Evolutionary conservation across 1,284 basidiomycete species (phyloP).

Genomic region (Trametes polyzona): DNA sequence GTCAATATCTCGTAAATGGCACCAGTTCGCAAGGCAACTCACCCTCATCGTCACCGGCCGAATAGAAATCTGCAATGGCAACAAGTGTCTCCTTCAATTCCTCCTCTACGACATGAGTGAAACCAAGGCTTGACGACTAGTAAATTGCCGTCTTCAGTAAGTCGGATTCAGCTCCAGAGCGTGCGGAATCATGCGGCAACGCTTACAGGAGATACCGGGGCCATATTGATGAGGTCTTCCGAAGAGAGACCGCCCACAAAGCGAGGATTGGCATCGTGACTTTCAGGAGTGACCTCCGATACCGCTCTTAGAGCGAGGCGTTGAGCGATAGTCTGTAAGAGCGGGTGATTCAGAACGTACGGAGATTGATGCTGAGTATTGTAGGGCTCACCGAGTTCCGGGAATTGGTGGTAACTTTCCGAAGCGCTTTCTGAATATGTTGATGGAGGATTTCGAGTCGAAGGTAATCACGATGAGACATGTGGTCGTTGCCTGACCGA

Average conservation of each 20-base stretch:
- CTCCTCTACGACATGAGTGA: neutral
- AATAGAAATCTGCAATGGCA: slow-evolving; percentile 15
- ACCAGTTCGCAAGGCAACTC: too few species aligned
- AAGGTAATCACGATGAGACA: slow-evolving; percentile 5
- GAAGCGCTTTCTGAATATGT: slow-evolving; percentile 14
- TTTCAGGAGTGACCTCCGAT: neutral
- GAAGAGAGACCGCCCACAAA: slow-evolving; percentile 15
- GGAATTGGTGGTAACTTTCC: neutral
- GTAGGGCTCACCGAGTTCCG: neutral
- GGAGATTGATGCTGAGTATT: neutral
- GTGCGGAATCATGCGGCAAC: neutral
- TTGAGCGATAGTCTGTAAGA: slow-evolving; percentile 4
- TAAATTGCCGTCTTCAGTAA: neutral
- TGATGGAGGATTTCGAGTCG: slow-evolving; percentile 17
- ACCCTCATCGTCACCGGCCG: slow-evolving; percentile 3
- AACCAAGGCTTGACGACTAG: neutral
- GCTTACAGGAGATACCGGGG: slow-evolving; percentile 9
- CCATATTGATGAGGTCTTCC: slow-evolving; percentile 18
- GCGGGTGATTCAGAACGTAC: neutral
- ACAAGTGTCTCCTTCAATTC: slow-evolving; percentile 13
- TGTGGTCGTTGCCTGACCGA: neutral
- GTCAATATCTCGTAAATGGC: too few species aligned
- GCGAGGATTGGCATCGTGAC: neutral
- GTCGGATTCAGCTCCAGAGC: too few species aligned
- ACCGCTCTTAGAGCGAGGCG: slow-evolving; percentile 14